Evolutionary conservation across 169 alveolate genomes (phyloP), one percentile per base, ranked within the genome.

Genomic region (Pseudocohnilembus persalinus): DNA sequence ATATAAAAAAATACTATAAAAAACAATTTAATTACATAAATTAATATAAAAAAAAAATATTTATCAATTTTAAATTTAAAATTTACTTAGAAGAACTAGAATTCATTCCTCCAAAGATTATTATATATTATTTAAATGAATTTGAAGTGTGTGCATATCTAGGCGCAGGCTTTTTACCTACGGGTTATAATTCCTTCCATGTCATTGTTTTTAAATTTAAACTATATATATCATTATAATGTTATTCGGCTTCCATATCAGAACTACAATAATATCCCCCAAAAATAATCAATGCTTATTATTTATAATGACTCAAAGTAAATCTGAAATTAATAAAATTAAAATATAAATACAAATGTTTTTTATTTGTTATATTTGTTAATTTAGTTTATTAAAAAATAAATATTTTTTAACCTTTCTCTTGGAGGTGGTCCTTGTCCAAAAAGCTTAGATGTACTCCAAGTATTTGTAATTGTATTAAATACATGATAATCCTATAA

Each of bases 211-310:
- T 78, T 30, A 88, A 73, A 82, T 88, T 84, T 6, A 88, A 79
- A 75, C 90, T 74, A 81, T 84, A 81, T 20, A 83, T 28, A 76
- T 88, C 90, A 81, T 84, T 84, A 32, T 84, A 88, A 29, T 75
- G 82, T 28, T 63, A 65, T 74, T 84, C 72, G 33, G 85, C 89
- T 84, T 88, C 92, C 29, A 82, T 74, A 77, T 88, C 88, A 64
- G 77, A 77, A 31, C 84, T 74, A 29, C 92, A 86, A 49, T 84
- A 81, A 31, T 86, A 86, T 33, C 92, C 92, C 72, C 92, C 92
- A 83, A 88, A 88, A 29, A 78, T 49, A 11, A 84, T 73, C 25
- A 84, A 63, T 1, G 83, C 65, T 81, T 80, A 31, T 63, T 80
- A 76, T 24, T 74, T 80, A 65, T 33, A 84, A 29, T 73, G 31